Base-by-base conservation (phyloP, 768 basidiomycete species). In the Imleria badia region DNA sequence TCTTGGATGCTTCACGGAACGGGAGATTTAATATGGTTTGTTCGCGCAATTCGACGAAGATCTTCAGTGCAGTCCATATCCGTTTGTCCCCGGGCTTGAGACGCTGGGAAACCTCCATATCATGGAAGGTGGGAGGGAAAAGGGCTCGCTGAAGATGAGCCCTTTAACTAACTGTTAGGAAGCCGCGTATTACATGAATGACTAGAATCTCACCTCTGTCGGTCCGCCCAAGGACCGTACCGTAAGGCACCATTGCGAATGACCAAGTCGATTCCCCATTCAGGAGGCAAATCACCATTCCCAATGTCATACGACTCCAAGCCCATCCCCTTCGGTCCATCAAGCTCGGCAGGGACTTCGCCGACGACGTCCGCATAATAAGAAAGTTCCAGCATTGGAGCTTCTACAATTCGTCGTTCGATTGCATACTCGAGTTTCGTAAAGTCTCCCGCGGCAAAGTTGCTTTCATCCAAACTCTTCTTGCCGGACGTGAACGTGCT, bases 161-260 rank as follows among this genome's bases (percentile, higher is more conserved):
- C 43, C 93, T 90, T 62, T 8, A 12, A 55, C 33, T 29, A 15
- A 22, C 30, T 41, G 22, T 60, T 34, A 34, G 33, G 29, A 56
- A 30, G 55, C 42, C 56, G 5, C 53, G 45, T 35, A 22, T 29
- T 20, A 12, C 44, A 2, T 23, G 31, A 38, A 40, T 15, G 13
- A 30, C 36, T 22, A 13, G 48, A 20, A 55, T 46, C 73, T 61
- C 65, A 86, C 91, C 94, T 78, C 71, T 97, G 96, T 23, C 95
- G 81, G 72, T 98, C 96, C 22, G 94, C 89, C 96, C 96, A 98
- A 5, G 96, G 96, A 6, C 96, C 96, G 66, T 98, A 98, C 19
- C 83, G 81, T 34, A 97, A 60, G 34, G 78, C 69, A 1, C 92
- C 95, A 17, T 85, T 85, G 54, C 83, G 76, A n/a, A 98, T 75